Conservation (phyloP, 148 eudicot species). For the Euryodendron excelsum region DNA sequence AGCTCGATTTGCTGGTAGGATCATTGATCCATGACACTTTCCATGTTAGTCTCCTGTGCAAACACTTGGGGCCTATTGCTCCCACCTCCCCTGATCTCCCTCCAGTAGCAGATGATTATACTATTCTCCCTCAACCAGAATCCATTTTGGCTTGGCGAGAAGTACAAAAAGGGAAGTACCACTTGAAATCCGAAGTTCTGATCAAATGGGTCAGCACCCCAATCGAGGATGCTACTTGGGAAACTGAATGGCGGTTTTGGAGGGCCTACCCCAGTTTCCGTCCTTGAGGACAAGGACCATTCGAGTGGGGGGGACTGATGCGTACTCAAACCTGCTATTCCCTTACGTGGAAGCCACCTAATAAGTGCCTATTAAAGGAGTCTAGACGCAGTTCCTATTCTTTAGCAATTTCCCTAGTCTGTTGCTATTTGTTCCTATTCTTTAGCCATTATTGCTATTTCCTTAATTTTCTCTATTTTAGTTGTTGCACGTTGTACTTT, state of each 20-base stretch:
- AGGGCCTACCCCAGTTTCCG: background rate
- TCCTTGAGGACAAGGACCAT: background rate
- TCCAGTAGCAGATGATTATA: background rate
- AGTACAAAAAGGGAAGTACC: background rate
- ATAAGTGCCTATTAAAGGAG: no score
- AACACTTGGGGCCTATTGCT: background rate
- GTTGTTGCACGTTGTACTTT: no score
- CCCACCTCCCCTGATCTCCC: background rate
- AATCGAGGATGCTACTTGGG: background rate
- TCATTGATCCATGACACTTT: background rate
- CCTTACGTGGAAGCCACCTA: no score
- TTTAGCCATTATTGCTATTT: no score
- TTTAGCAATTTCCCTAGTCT: no score
- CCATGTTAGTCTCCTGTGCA: background rate
- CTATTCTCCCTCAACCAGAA: background rate
- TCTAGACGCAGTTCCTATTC: no score
- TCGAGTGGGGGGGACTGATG: background rate
- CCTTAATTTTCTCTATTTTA: no score
- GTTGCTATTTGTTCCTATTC: no score
- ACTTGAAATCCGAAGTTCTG: background rate
- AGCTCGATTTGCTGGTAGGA: background rate
- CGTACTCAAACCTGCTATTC: no score
- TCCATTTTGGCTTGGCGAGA: background rate
- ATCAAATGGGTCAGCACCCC: background rate
- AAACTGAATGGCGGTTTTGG: background rate